Percentiles rank a stretch among this genome's conserved stretches.
phyloP scores from a whole-genome alignment of 352 stramenopile genomes.

The Plasmopara muralis region DNA sequence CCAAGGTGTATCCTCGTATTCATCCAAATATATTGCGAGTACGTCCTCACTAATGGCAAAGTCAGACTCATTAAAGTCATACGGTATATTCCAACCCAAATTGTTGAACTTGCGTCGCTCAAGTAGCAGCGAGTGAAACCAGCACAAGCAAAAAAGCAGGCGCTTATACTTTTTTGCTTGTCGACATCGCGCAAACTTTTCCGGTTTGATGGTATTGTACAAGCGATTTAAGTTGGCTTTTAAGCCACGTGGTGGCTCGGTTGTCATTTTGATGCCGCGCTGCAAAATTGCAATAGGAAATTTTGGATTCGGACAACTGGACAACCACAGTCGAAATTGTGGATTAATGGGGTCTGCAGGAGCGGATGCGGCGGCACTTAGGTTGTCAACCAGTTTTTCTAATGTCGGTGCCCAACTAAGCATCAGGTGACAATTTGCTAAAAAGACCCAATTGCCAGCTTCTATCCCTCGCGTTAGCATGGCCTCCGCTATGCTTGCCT shows the following conservation, averaged over 20 bases:
- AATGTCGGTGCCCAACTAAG: constrained; percentile 92
- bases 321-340: constrained; percentile 92
- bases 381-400: constrained; percentile 92
- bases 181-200: constrained; percentile 81
- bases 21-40: constrained; percentile 91
- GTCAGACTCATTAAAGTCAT: constrained; percentile 97
- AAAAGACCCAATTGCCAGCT: constrained; percentile 91
- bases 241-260: constrained; percentile 89
- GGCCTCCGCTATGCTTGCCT: constrained; percentile 86
- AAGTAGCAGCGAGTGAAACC: constrained; percentile 94
- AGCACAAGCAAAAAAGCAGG: constrained; percentile 92
- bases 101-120: constrained; percentile 96
- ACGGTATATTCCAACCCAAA: constrained; percentile 96
- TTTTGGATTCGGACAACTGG: constrained; percentile 88
- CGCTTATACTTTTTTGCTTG: constrained; percentile 89
- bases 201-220: constrained; percentile 90
- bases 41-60: constrained; percentile 96
- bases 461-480: constrained; percentile 84
- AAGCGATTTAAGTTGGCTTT: constrained; percentile 90
- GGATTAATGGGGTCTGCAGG: constrained; percentile 51
- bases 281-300: constrained; percentile 95
- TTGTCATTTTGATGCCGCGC: constrained; percentile 95
- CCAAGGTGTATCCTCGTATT: constrained; percentile 90
- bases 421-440: constrained; percentile 96
- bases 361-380: constrained; percentile 44